Percentiles rank a stretch among this genome's conserved stretches.
Conservation (phyloP, 2,329 filamentous ascomycete species). For the Fusarium succisae region DNA sequence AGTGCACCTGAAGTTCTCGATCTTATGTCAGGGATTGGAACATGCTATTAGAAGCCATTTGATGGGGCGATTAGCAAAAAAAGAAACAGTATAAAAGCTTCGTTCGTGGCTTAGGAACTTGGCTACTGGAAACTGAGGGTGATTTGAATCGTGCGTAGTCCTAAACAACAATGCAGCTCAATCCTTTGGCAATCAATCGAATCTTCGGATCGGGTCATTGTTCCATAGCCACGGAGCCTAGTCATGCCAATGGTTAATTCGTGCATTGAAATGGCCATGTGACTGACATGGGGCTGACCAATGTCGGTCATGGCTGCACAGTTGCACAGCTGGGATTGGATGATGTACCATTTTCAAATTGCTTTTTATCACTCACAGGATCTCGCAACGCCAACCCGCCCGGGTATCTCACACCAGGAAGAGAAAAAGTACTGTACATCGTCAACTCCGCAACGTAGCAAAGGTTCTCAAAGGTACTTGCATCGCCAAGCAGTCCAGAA, state of each 20-base stretch:
- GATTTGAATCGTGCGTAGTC: slow-evolving; percentile 33
- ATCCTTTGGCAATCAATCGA: slow-evolving; percentile 29
- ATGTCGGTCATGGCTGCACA: slow-evolving; percentile 38
- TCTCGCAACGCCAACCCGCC: slow-evolving; percentile 28
- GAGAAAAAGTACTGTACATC: slow-evolving; percentile 37
- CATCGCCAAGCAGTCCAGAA: slow-evolving; percentile 13
- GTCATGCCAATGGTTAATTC: slow-evolving; percentile 28
- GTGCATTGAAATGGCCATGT: slow-evolving; percentile 41
- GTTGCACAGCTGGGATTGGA: slow-evolving; percentile 34
- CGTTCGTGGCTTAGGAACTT: slow-evolving; percentile 15
- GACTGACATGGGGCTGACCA: slow-evolving; percentile 40
- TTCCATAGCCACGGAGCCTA: slow-evolving; percentile 39
- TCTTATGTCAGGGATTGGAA: slow-evolving; percentile 27
- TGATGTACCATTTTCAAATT: slow-evolving; percentile 36
- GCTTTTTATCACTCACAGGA: slow-evolving; percentile 29
- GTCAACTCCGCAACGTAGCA: slow-evolving; percentile 8
- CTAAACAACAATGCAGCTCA: slow-evolving; percentile 17
- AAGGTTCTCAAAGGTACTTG: slow-evolving; percentile 31
- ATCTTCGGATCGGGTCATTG: slow-evolving; percentile 34
- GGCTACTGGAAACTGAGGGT: slow-evolving; percentile 22
- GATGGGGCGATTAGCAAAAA: not conserved
- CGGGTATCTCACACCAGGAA: slow-evolving; percentile 28
- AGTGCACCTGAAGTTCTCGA: slow-evolving; percentile 40
- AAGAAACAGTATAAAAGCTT: slow-evolving; percentile 11
- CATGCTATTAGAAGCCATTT: slow-evolving; percentile 7